Evolutionary conservation across 768 basidiomycete species (phyloP).

Genomic region (Boletus barrowsii): DNA sequence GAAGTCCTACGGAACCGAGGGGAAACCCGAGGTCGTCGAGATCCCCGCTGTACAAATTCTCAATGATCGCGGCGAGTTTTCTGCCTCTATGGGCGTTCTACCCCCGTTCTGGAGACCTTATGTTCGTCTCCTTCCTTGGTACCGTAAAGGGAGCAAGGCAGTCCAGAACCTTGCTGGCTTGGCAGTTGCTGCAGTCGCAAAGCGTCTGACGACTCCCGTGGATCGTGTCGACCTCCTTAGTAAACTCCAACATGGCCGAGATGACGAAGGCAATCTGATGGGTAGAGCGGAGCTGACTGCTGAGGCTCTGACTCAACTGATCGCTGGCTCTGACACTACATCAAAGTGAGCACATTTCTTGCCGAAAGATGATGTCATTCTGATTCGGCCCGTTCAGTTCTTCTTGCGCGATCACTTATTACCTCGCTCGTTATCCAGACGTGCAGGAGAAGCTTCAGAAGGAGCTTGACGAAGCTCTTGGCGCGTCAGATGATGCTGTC

Average conservation of each 20-base stretch:
- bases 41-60: slow-evolving; percentile 84
- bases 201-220: slow-evolving; percentile 61
- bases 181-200: slow-evolving; percentile 75
- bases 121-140: slow-evolving; percentile 72
- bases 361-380: not conserved
- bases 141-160: slow-evolving; percentile 58
- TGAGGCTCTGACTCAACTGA: slow-evolving; percentile 81
- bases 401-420: slow-evolving; percentile 85
- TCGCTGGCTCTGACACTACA: slow-evolving; percentile 90
- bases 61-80: slow-evolving; percentile 85
- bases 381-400: slow-evolving; percentile 47
- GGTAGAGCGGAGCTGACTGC: slow-evolving; percentile 81
- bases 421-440: slow-evolving; percentile 65
- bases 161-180: slow-evolving; percentile 75
- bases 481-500: slow-evolving; percentile 56
- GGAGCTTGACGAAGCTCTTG: slow-evolving; percentile 66
- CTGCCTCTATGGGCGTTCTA: slow-evolving; percentile 78
- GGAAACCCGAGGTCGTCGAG: slow-evolving; percentile 45
- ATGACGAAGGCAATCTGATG: slow-evolving; percentile 77
- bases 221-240: slow-evolving; percentile 80
- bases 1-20: slow-evolving; percentile 49
- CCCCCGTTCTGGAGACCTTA: slow-evolving; percentile 70
- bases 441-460: slow-evolving; percentile 70
- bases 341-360: slow-evolving; percentile 61
- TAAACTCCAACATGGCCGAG: slow-evolving; percentile 75